Evolutionary conservation across 495 filamentous ascomycete genomes (phyloP), one percentile per base, ranked within the genome.

Genomic region (Cercophora scortea): DNA sequence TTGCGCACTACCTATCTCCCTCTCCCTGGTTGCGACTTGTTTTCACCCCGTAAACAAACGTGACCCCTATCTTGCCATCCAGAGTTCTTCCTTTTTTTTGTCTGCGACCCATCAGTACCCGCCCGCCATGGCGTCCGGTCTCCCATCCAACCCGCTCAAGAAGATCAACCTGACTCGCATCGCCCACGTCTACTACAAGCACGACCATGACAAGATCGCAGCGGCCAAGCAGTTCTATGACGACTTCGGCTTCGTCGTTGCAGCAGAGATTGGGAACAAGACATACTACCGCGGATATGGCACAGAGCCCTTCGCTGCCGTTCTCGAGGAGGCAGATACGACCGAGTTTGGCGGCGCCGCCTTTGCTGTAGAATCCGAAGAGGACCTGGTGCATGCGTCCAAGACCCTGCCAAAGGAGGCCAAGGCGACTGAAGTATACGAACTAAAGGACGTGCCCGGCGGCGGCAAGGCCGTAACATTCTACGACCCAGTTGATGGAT

Each of bases 221-320:
- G 61, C 62, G 6, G 76, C 77, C 10, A 60, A 69, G 41, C 49
- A 64, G 36, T 84, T 84, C 56, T 61, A 76, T 8, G 60, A 67
- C 0, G 80, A 83, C 64, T 85, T 85, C 62, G 81, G 82, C 51
- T 77, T 85, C 61, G 59, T 59, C 11, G 67, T 76, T 36, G 62
- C 63, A 4, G 70, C 72, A 40, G 61, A 63, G 43, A 60, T 73
- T 2, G 71, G 74, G 25, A 65, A 74, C 46, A 73, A 72, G 48
- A 74, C 79, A 10, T 84, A 76, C 69, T 83, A 72, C 64, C 71
- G 79, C 32, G 81, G 82, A 7, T 82, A 81, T 59, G 79, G 82
- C 8, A 65, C 64, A n/a, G 80, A 84, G 47, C 81, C 78, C 13
- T 84, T 79, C 55, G 65, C 82, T 7, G 68, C 81, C 34, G 77